Evolutionary conservation across 805 yeast species (phyloP).

Genomic region (Spathaspora passalidarum): DNA sequence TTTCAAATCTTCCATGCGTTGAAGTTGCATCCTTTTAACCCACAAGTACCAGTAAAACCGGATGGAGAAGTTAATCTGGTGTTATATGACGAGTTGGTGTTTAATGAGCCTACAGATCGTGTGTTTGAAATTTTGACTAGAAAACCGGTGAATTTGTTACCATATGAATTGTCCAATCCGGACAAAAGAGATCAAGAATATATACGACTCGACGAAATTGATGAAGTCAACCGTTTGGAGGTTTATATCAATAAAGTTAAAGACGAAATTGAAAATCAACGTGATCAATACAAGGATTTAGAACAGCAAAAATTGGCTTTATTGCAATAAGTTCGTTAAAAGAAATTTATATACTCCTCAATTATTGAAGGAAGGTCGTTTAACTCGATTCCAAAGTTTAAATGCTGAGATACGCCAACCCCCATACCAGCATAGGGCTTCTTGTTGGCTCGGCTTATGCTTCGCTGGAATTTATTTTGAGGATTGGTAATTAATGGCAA

Average conservation of each 20-base stretch:
- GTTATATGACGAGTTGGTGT: slow-evolving; percentile 85
- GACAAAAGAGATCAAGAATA: slow-evolving; percentile 40
- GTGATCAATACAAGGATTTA: slow-evolving; percentile 36
- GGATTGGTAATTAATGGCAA: slow-evolving; percentile 4
- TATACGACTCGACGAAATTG: slow-evolving; percentile 37
- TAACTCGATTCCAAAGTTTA: slow-evolving; percentile 8
- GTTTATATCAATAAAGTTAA: slow-evolving; percentile 35
- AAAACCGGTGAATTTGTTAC: slow-evolving; percentile 59
- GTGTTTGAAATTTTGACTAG: slow-evolving; percentile 75
- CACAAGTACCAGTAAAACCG: slow-evolving; percentile 32
- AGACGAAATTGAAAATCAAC: slow-evolving; percentile 40
- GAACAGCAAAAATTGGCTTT: slow-evolving; percentile 41
- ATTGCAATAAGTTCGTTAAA: slow-evolving; percentile 21
- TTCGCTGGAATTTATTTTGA: slow-evolving; percentile 1
- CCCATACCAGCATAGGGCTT: background rate
- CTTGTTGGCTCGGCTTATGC: background rate
- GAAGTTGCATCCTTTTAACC: slow-evolving; percentile 84
- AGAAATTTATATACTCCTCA: slow-evolving; percentile 3
- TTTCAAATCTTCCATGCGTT: slow-evolving; percentile 83
- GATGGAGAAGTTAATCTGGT: slow-evolving; percentile 44
- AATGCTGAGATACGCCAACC: slow-evolving; percentile 6
- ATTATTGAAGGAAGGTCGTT: slow-evolving; percentile 4
- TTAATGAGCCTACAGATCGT: slow-evolving; percentile 91
- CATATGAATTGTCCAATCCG: slow-evolving; percentile 31
- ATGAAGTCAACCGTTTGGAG: slow-evolving; percentile 40